Evolutionary conservation across 2,329 filamentous ascomycete species (phyloP).

Genomic region (Massarina eburnea): DNA sequence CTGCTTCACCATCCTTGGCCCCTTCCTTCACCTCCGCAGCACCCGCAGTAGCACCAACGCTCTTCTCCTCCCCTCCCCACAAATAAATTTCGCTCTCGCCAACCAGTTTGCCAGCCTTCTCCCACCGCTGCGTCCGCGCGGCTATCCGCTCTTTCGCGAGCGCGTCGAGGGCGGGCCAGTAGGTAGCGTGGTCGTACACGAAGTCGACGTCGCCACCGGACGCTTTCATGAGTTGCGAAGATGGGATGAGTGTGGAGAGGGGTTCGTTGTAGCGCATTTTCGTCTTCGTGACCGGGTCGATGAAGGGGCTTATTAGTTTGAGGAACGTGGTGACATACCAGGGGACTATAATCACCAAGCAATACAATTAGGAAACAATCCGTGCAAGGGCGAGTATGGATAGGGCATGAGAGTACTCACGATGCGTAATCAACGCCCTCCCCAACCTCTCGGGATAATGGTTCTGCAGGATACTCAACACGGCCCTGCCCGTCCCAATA

Average conservation of each 20-base stretch:
- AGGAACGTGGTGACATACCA: slow-evolving; percentile 94
- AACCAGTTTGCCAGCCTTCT: slow-evolving; percentile 73
- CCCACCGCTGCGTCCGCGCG: slow-evolving; percentile 71
- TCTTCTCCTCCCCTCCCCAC: slow-evolving; percentile 61
- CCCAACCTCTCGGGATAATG: slow-evolving; percentile 95
- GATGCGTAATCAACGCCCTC: slow-evolving; percentile 83
- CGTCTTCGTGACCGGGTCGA: slow-evolving; percentile 88
- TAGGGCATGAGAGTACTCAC: slow-evolving; percentile 51
- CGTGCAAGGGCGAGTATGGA: background rate
- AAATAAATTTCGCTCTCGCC: slow-evolving; percentile 88
- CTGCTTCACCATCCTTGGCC: background rate
- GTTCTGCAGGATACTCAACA: slow-evolving; percentile 88
- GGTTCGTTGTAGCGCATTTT: slow-evolving; percentile 99
- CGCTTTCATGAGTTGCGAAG: slow-evolving; percentile 77
- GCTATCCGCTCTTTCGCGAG: slow-evolving; percentile 68
- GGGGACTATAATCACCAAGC: slow-evolving; percentile 61
- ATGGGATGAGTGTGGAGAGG: slow-evolving; percentile 77
- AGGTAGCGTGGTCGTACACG: slow-evolving; percentile 82
- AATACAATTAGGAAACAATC: background rate
- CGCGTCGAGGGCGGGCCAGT: slow-evolving; percentile 84
- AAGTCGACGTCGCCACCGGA: slow-evolving; percentile 82
- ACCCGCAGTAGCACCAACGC: slow-evolving; percentile 12
- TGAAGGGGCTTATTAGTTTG: slow-evolving; percentile 93
- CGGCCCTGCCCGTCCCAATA: slow-evolving; percentile 75
- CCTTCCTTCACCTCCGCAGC: background rate